Evolutionary conservation across 352 stramenopile species (phyloP).

Genomic region (Globisporangium iwayamae): DNA sequence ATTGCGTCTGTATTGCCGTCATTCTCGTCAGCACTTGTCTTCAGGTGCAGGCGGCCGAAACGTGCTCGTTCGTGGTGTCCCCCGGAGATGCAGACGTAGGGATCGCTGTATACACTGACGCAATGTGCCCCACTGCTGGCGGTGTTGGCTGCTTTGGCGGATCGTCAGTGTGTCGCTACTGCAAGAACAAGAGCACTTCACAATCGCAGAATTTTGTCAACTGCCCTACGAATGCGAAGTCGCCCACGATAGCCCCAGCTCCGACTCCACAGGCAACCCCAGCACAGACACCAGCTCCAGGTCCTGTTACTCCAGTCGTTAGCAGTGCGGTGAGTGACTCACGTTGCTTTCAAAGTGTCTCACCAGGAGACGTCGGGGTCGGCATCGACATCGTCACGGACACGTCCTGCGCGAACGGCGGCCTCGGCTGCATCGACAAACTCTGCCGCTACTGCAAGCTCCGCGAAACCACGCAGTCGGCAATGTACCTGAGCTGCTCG

Average conservation of each 20-base stretch:
- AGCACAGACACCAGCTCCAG: background rate
- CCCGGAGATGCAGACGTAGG: conserved; percentile 12
- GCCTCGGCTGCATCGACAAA: conserved; percentile 16
- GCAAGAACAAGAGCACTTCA: conserved; percentile 13
- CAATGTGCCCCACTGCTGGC: background rate
- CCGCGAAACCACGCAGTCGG: conserved; percentile 29
- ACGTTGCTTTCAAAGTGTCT: conserved; percentile 6
- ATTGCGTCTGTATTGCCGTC: background rate
- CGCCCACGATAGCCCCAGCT: background rate
- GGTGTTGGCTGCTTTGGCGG: conserved; percentile 11
- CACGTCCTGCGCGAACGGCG: conserved; percentile 3
- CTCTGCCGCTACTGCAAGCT: conserved; percentile 36
- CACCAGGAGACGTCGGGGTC: conserved; percentile 3
- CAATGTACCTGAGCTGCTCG: conserved; percentile 23
- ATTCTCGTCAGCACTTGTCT: background rate
- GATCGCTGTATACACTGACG: conserved; percentile 12
- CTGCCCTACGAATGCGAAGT: background rate
- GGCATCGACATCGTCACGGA: conserved; percentile 20
- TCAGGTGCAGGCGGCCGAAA: background rate
- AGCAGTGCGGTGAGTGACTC: background rate
- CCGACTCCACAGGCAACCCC: background rate
- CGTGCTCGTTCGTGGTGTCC: conserved; percentile 9
- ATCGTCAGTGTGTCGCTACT: conserved; percentile 16
- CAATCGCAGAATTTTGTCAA: conserved; percentile 18
- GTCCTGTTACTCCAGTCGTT: background rate